Percentiles rank a stretch among this genome's conserved stretches.
Conservation (phyloP, 305 asterid species). For the Euphrasia arctica region DNA sequence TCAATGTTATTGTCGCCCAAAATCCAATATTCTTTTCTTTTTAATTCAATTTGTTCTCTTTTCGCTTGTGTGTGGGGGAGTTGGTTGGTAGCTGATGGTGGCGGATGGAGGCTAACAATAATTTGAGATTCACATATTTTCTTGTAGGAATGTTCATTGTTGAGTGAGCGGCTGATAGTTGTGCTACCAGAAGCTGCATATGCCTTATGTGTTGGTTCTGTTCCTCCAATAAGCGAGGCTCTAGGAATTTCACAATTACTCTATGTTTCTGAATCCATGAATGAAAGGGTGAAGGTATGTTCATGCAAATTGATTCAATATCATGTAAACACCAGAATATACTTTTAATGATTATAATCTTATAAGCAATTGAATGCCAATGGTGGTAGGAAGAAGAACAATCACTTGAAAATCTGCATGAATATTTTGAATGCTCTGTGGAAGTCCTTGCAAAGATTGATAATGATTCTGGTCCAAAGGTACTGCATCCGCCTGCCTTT, state of each 20-base stretch:
- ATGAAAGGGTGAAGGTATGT: conserved; percentile 53
- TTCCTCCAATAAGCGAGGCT: conserved; percentile 48
- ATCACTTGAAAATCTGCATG: conserved; percentile 43
- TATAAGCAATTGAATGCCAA: conserved; percentile 27
- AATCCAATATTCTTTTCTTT: conserved; percentile 11
- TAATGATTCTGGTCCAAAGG: conserved; percentile 55
- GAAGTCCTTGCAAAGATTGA: conserved; percentile 70
- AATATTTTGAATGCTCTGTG: conserved; percentile 71
- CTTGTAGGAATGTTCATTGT: conserved; percentile 50
- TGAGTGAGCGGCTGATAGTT: conserved; percentile 64
- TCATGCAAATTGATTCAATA: conserved; percentile 24
- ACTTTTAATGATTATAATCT: conserved; percentile 22
- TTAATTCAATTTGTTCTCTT: conserved; percentile 12
- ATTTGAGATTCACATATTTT: conserved; percentile 20
- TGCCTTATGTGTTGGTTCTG: conserved; percentile 79
- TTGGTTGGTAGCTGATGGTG: conserved; percentile 16
- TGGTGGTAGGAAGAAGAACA: conserved; percentile 58
- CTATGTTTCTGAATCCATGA: conserved; percentile 46
- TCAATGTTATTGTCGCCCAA: neutral
- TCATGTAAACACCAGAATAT: conserved; percentile 15
- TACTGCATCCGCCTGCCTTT: conserved; percentile 28
- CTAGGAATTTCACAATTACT: conserved; percentile 36
- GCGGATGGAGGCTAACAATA: conserved; percentile 20
- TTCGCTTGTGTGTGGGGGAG: conserved; percentile 10
- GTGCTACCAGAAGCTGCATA: conserved; percentile 67